phyloP scores from a whole-genome alignment of 2,329 filamentous ascomycete genomes.

The Colletotrichum plurivorum region DNA sequence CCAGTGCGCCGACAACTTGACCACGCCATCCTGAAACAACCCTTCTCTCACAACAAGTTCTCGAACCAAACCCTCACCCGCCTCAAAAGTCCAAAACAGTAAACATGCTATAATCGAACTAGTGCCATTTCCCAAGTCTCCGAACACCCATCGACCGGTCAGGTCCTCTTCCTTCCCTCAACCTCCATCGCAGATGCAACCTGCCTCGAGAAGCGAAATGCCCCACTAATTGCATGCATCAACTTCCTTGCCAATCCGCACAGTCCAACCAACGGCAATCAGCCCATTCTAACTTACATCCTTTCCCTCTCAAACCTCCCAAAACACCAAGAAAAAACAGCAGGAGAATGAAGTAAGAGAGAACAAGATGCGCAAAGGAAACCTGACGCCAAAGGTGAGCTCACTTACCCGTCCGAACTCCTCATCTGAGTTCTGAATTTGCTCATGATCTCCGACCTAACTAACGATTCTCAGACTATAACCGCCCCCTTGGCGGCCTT shows the following conservation, averaged over 20 bases:
- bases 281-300: slow-evolving; percentile 29
- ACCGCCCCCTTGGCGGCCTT: slow-evolving; percentile 67
- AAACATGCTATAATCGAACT: too few relatives aligned
- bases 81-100: too few relatives aligned
- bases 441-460: slow-evolving; percentile 1
- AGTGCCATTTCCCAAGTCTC: too few relatives aligned
- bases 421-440: neutral
- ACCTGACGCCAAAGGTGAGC: slow-evolving; percentile 40
- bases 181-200: too few relatives aligned
- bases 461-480: slow-evolving; percentile 52
- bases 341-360: neutral
- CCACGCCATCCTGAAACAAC: too few relatives aligned
- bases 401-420: too few relatives aligned
- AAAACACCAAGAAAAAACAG: neutral
- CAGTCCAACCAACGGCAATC: slow-evolving; percentile 20
- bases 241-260: neutral
- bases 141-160: too few relatives aligned
- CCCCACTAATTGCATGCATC: slow-evolving; percentile 8
- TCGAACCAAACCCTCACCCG: too few relatives aligned
- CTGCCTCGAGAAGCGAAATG: slow-evolving; percentile 1
- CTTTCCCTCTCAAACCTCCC: neutral
- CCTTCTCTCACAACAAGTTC: too few relatives aligned
- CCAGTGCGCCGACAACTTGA: too few relatives aligned
- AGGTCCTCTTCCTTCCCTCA: too few relatives aligned
- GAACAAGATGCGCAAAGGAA: slow-evolving; percentile 38